phyloP scores from a whole-genome alignment of 495 filamentous ascomycete genomes.

The Hypoxylon lenormandii region DNA sequence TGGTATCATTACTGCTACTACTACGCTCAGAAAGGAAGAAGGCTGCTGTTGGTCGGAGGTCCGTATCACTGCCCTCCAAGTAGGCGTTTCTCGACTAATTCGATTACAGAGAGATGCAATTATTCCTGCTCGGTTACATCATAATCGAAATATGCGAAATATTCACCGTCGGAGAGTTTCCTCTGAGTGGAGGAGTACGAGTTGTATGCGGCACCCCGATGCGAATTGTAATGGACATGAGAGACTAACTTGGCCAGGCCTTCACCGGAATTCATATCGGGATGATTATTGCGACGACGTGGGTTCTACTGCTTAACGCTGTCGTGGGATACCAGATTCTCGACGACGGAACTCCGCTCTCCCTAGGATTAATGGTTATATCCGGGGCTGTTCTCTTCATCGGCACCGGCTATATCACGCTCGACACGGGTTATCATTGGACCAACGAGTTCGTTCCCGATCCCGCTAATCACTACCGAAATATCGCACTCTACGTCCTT shows the following conservation, averaged over 20 bases:
- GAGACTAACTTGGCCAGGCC: slow-evolving; percentile 65
- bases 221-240: slow-evolving; percentile 68
- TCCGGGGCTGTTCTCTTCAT: slow-evolving; percentile 81
- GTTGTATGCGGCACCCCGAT: slow-evolving; percentile 68
- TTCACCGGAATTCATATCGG: slow-evolving; percentile 95
- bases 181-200: slow-evolving; percentile 73
- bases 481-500: slow-evolving; percentile 89
- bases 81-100: slow-evolving; percentile 40
- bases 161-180: slow-evolving; percentile 91
- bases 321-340: slow-evolving; percentile 92
- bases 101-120: slow-evolving; percentile 85
- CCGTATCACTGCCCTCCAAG: slow-evolving; percentile 37
- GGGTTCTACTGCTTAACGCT: slow-evolving; percentile 92
- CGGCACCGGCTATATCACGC: slow-evolving; percentile 92
- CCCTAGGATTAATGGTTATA: slow-evolving; percentile 76
- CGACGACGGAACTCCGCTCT: slow-evolving; percentile 90
- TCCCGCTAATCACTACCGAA: slow-evolving; percentile 68
- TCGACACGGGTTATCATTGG: slow-evolving; percentile 91
- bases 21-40: slow-evolving; percentile 89
- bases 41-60: slow-evolving; percentile 95
- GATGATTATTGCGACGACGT: slow-evolving; percentile 84
- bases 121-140: slow-evolving; percentile 88
- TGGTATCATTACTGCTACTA: slow-evolving; percentile 72
- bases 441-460: slow-evolving; percentile 78
- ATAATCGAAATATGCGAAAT: slow-evolving; percentile 95